phyloP scores from a whole-genome alignment of 805 yeast species.

The Schwanniomyces occidentalis region DNA sequence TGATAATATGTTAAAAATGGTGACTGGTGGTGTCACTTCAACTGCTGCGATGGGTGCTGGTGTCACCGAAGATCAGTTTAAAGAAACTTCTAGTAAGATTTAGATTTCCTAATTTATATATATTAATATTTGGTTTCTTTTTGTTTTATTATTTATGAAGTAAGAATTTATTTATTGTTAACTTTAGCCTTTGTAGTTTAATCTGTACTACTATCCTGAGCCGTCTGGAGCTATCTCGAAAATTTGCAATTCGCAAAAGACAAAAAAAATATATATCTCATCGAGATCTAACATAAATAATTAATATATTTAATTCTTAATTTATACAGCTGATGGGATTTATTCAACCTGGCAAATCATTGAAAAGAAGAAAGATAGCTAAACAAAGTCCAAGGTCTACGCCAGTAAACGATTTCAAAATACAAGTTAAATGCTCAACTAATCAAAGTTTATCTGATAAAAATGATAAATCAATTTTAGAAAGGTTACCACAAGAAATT shows the following conservation, averaged over 20 bases:
- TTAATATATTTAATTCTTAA: too few relatives aligned
- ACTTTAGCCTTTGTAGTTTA: too few relatives aligned
- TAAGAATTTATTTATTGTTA: too few relatives aligned
- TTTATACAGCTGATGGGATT: conserved; percentile 24
- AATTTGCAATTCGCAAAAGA: too few relatives aligned
- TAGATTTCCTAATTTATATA: conserved; percentile 1
- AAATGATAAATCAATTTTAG: conserved; percentile 17
- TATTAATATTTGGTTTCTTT: background rate
- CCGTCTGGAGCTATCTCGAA: too few relatives aligned
- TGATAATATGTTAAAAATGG: conserved; percentile 84
- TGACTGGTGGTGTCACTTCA: conserved; percentile 90
- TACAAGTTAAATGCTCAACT: too few relatives aligned
- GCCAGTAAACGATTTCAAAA: background rate
- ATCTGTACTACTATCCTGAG: too few relatives aligned
- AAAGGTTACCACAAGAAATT: conserved; percentile 45
- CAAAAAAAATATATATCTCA: too few relatives aligned
- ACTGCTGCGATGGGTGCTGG: conserved; percentile 99
- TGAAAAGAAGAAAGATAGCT: conserved; percentile 13
- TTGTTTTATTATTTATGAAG: background rate
- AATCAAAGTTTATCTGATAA: background rate
- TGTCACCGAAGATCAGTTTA: conserved; percentile 96
- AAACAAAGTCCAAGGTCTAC: conserved; percentile 1
- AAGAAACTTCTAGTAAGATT: conserved; percentile 29
- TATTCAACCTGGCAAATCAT: conserved; percentile 23
- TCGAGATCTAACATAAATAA: too few relatives aligned